Evolutionary conservation across 208 protist species (phyloP), one percentile per base, ranked within the genome.

Genomic region (Trypanosoma melophagium): DNA sequence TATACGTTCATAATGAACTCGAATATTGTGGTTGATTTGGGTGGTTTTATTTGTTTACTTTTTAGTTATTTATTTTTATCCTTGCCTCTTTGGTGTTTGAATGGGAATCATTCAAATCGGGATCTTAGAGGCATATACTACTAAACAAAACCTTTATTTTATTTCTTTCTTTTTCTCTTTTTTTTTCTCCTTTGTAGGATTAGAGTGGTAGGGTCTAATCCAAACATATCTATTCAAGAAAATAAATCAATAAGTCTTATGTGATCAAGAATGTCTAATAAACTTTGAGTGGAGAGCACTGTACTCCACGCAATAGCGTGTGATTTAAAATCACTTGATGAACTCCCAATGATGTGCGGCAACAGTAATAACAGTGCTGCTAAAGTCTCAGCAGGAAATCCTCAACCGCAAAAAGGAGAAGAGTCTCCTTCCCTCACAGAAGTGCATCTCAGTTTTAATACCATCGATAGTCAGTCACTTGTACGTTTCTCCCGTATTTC

Each of bases 371-470:
- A 47, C 16, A 47, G 16, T 12, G 42, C 2, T n/a, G 51, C 28
- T 35, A 35, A 35, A 35, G 5, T 5, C 28, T 35, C 28, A 35
- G 28, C 5, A 35, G 28, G 5, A 5, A 35, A 35, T 35, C 28
- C 1, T 1, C 28, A 35, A 35, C 28, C 1, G 28, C 28, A 22
- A 31, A 12, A 22, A 21, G 17, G 24, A 25, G 56, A 49, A 14
- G 24, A 22, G 8, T 31, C 19, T 22, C 19, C 51, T 22, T 17
- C 0, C 45, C 3, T 66, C 3, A 66, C 40, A 55, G 63, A 69
- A 19, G 55, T 19, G 54, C 17, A 62, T 31, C 21, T 69, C n/a
- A 60, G 47, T 52, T 69, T 69, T 25, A 76, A 76, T 51, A 66
- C 53, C 8, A 60, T 76, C 44, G n/a, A 25, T 28, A 35, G 8